phyloP scores from a whole-genome alignment of 2,329 filamentous ascomycete species.

The Pseudogymnoascus sp. region DNA sequence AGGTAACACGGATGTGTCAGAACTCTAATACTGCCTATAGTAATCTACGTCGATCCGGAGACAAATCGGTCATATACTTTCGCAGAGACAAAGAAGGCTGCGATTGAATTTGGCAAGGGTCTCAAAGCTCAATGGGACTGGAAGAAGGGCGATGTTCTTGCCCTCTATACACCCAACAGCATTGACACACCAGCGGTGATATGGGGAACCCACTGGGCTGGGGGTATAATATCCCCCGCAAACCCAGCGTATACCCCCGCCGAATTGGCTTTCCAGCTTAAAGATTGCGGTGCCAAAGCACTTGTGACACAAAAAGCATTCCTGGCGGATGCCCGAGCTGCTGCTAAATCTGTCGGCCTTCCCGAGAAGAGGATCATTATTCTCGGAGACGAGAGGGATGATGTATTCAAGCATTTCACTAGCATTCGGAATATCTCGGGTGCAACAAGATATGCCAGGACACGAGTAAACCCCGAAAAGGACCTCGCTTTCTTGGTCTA shows the following conservation, averaged over 20 bases:
- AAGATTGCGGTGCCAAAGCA: constrained; percentile 65
- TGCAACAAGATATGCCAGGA: constrained; percentile 47
- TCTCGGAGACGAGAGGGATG: constrained; percentile 53
- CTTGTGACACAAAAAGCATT: constrained; percentile 65
- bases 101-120: constrained; percentile 71
- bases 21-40: constrained; percentile 35
- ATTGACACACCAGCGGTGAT: constrained; percentile 73
- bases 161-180: constrained; percentile 74
- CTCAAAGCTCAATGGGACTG: constrained; percentile 67
- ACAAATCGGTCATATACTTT: constrained; percentile 63
- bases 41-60: constrained; percentile 68
- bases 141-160: constrained; percentile 75
- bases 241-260: constrained; percentile 80
- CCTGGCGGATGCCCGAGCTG: constrained; percentile 55
- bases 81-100: constrained; percentile 53
- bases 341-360: constrained; percentile 62
- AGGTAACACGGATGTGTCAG: not conserved
- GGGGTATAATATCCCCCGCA: constrained; percentile 72
- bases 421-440: constrained; percentile 57
- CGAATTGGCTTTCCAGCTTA: constrained; percentile 78
- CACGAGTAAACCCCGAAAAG: constrained; percentile 56
- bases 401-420: constrained; percentile 61
- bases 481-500: constrained; percentile 83
- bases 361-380: constrained; percentile 64
- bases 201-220: constrained; percentile 76